Conservation (phyloP, 768 basidiomycete species). For the Strobilomyces confusus region DNA sequence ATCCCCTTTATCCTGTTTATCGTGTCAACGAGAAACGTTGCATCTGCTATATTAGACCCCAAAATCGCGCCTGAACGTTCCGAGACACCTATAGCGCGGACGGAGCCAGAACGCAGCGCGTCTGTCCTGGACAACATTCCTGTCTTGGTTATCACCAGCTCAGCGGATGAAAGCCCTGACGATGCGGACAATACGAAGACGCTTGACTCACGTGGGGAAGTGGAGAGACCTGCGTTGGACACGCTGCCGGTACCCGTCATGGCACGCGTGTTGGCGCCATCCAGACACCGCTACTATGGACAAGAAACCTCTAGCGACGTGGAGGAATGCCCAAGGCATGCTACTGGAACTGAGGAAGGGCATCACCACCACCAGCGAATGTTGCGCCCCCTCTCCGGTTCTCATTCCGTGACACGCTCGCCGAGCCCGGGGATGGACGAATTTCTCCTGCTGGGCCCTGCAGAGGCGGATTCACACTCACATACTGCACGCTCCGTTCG, state of each 20-base stretch:
- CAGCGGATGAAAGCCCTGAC: not conserved
- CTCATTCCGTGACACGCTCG: slow-evolving; percentile 15
- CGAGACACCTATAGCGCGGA: not conserved
- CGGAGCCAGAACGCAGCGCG: not conserved
- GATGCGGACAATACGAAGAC: slow-evolving; percentile 2
- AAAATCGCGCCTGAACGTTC: slow-evolving; percentile 2
- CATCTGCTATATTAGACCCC: slow-evolving; percentile 18
- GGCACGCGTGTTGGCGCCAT: slow-evolving; percentile 18
- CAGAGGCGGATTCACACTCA: not conserved
- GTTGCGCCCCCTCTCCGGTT: slow-evolving; percentile 11
- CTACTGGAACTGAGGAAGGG: not conserved
- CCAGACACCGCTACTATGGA: slow-evolving; percentile 20
- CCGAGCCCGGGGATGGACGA: slow-evolving; percentile 20
- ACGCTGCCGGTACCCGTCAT: slow-evolving; percentile 12
- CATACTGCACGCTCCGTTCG: slow-evolving; percentile 5
- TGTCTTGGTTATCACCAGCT: slow-evolving; percentile 16
- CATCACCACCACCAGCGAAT: slow-evolving; percentile 4
- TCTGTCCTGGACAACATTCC: slow-evolving; percentile 10
- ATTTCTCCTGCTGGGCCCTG: slow-evolving; percentile 14
- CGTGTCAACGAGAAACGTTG: slow-evolving; percentile 15
- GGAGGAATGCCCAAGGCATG: not conserved
- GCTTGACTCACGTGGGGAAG: slow-evolving; percentile 4
- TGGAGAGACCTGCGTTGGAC: not conserved
- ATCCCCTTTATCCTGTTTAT: slow-evolving; percentile 22
- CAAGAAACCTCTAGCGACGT: slow-evolving; percentile 3